Base-by-base conservation (phyloP, 176 grass and related monocot genomes). In the Hsuehochloa calcarea region DNA sequence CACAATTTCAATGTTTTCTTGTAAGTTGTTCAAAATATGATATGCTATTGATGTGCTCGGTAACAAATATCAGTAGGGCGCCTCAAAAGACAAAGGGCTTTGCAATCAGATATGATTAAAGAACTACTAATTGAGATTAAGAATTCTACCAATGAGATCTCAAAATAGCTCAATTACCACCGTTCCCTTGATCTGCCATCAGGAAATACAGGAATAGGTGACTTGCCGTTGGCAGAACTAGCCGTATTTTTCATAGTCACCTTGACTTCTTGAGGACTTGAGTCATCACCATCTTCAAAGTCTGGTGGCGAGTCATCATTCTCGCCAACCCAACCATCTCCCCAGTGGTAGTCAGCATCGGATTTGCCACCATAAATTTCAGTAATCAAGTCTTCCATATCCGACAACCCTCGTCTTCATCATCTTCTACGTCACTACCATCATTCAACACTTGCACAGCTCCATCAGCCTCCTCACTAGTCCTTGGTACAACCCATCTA, bases 261-360 rank as follows among this genome's bases (percentile, higher is more conserved):
- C 65, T 81, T 51, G 50, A 80, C 78, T 72, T 71, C 85, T 74
- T 92, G 52, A 6, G 74, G 58, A 62, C 47, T 74, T 16, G 69
- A 80, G 63, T 60, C 79, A 65, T 90, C 89, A 22, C 50, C 56
- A 23, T 98, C 89, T 85, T 75, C 90, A 77, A 96, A 96, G 72
- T 99, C 88, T 35, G 93, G 90, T 0, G 88, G 93, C 1, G 67
- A 58, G 10, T 88, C 90, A 84, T 87, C 93, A 40, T 92, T 93
- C 71, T 90, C 88, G 5, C 94, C 96, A 60, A 91, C 90, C 93
- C 93, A 95, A 25, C 89, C 91, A 90, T 93, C 93, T 45, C 90
- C 93, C 80, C 88, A 92, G 38, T 81, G 79, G 51, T 94, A 91
- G 74, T 94, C 88, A 5, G 85, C 68, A 55, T 95, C 85, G 0